These are phyloP conservation scores for Gymnopilus dilepis DNA, from an alignment of 768 basidiomycete species.

Conservation along the genomic window DNA sequence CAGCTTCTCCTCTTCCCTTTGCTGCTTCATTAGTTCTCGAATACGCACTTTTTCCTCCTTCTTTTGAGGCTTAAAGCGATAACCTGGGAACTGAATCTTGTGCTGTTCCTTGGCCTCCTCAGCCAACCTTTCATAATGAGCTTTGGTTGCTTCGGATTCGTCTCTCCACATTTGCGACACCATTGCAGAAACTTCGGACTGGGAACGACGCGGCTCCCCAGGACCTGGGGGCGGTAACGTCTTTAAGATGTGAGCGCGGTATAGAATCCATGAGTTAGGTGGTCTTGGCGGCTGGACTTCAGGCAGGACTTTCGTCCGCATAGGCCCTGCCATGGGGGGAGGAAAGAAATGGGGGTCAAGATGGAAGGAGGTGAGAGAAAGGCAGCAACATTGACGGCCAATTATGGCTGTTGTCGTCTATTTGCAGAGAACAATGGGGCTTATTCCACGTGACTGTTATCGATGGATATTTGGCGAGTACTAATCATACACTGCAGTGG, in stretches of 20 bases:
- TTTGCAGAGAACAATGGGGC: slow-evolving; percentile 1
- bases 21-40: slow-evolving; percentile 44
- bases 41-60: slow-evolving; percentile 53
- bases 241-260: slow-evolving; percentile 64
- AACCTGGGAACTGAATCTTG: slow-evolving; percentile 54
- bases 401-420: slow-evolving; percentile 7
- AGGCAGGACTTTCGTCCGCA: neutral
- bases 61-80: slow-evolving; percentile 61
- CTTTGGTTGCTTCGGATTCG: slow-evolving; percentile 52
- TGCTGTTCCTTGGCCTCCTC: slow-evolving; percentile 60
- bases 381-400: neutral
- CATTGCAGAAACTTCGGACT: slow-evolving; percentile 67
- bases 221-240: slow-evolving; percentile 42
- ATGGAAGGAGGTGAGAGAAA: slow-evolving; percentile 12
- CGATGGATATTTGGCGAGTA: slow-evolving; percentile 6
- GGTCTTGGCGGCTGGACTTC: slow-evolving; percentile 60
- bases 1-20: slow-evolving; percentile 41
- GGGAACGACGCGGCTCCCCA: slow-evolving; percentile 46
- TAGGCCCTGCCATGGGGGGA: slow-evolving; percentile 11
- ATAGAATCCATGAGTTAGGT: slow-evolving; percentile 85
- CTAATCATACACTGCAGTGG: slow-evolving; percentile 24
- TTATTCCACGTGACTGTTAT: slow-evolving; percentile 13
- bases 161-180: slow-evolving; percentile 70
- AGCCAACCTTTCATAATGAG: slow-evolving; percentile 56
- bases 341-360: slow-evolving; percentile 11